Evolutionary conservation across 768 basidiomycete genomes (phyloP), one percentile per base, ranked within the genome.

Genomic region (Leccinum variicolor): DNA sequence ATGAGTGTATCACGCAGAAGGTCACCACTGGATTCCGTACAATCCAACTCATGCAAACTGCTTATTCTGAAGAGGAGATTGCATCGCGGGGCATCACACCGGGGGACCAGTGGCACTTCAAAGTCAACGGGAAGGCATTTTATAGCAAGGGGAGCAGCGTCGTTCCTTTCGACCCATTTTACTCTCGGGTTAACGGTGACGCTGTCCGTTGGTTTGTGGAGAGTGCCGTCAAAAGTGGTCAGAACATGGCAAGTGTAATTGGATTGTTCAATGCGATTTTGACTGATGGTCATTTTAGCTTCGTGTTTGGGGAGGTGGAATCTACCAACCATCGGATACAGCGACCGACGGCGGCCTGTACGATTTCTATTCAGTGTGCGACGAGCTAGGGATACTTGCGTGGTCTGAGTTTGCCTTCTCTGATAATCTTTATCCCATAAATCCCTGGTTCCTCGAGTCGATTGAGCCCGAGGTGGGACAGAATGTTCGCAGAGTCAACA

Each of bases 71-170:
- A 50, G 68, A 73, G 28, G 81, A 84, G 29, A 62, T 83, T 21
- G 66, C 65, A 4, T 61, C 66, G 31, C 75, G 79, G 4, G 81
- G 82, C 1, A 82, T 84, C 54, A 83, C 78, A 1, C 82, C 83
- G 1, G 83, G 83, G 7, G 82, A 85, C 61, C 77, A 84, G 61
- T 84, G 81, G 78, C 81, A 84, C 65, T 84, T 84, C 64, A 75
- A 79, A 58, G 74, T 84, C 56, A 84, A 85, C 53, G n/a, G n/a
- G n/a, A n/a, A n/a, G n/a, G n/a, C n/a, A n/a, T n/a, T n/a, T n/a
- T n/a, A n/a, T n/a, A n/a, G n/a, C n/a, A n/a, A n/a, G n/a, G n/a
- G n/a, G n/a, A n/a, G n/a, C n/a, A n/a, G n/a, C n/a, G n/a, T n/a
- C n/a, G n/a, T n/a, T n/a, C n/a, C n/a, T n/a, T n/a, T n/a, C n/a